Base-by-base conservation (phyloP, 495 filamentous ascomycete genomes). In the Neurospora sp. region DNA sequence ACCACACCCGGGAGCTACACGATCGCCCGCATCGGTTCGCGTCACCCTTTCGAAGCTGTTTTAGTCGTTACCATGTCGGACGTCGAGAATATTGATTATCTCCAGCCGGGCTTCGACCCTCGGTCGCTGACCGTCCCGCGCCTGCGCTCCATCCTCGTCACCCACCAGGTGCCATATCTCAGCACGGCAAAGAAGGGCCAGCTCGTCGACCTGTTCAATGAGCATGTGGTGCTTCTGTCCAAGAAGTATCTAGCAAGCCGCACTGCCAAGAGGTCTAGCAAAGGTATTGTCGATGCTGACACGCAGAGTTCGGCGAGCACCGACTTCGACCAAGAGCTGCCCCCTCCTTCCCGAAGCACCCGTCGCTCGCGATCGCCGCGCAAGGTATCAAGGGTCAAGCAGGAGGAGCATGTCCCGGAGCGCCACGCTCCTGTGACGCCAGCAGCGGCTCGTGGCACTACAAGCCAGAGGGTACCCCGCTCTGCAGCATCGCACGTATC, bases 61-160 rank as follows among this genome's bases (percentile, higher is more conserved):
- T 22, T 27, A 40, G n/a, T 45, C 44, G 37, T 70, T 77, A 86
- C 53, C 77, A 92, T 92, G 90, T 87, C 87, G 40, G 84, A 86
- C 76, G 73, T 82, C 31, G 93, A 94, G 76, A 89, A 87, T 72
- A 80, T 90, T 69, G 91, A 94, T 71, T 99, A 98, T 79, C 88
- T 98, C 42, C 87, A 92, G 71, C 83, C 91, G 22, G 92, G 87
- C 74, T 98, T 97, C 81, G 94, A 98, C 78, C 91, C 96, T 37
- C 83, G 84, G 73, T 89, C 88, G 70, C 86, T 98, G 71, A 98
- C 93, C 6, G 89, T 97, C 38, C 93, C 95, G 48, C 90, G 90
- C 42, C 87, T 99, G 71, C 92, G 96, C 65, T 92, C 91, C 27
- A 95, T 98, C 73, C 89, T 99, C 40, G 90, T 98, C 74, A 90